Percentiles rank a stretch among this genome's conserved stretches.
Evolutionary conservation across 202 grass and related monocot genomes (phyloP).

Genomic region (Schoenoplectus triqueter): DNA sequence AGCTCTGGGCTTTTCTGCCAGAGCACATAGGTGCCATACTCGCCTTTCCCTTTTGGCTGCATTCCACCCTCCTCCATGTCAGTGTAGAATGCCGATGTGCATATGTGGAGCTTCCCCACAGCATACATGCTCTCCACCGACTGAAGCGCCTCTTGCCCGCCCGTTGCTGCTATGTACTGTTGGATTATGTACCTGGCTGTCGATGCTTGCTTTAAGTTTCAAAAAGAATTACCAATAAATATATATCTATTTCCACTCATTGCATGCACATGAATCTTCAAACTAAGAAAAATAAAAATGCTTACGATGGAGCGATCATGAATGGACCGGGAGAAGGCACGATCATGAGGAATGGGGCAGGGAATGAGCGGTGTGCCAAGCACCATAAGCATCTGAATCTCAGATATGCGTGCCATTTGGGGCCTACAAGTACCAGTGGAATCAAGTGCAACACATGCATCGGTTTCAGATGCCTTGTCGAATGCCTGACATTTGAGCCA

Average conservation of each 20-base stretch:
- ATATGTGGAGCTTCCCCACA: slow-evolving; percentile 79
- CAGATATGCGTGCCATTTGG: slow-evolving; percentile 44
- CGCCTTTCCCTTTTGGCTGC: slow-evolving; percentile 57
- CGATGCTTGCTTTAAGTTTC: slow-evolving; percentile 57
- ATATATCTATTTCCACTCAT: background rate
- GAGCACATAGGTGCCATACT: slow-evolving; percentile 65
- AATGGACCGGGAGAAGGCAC: slow-evolving; percentile 79
- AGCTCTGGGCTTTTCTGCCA: slow-evolving; percentile 77
- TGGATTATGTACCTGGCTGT: slow-evolving; percentile 80
- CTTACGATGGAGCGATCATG: slow-evolving; percentile 88
- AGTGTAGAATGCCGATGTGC: slow-evolving; percentile 42
- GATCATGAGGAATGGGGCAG: slow-evolving; percentile 77
- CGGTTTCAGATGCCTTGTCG: slow-evolving; percentile 61
- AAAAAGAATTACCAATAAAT: slow-evolving; percentile 20
- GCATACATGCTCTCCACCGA: slow-evolving; percentile 58
- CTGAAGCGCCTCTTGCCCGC: slow-evolving; percentile 59
- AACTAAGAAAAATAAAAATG: background rate
- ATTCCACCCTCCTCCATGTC: slow-evolving; percentile 54
- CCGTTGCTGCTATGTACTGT: slow-evolving; percentile 80
- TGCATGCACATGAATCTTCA: background rate
- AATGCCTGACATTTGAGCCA: slow-evolving; percentile 93
- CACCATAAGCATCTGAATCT: slow-evolving; percentile 90
- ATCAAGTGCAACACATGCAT: background rate
- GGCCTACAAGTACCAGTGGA: slow-evolving; percentile 32
- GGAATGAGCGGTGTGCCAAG: slow-evolving; percentile 86